Percentiles rank a stretch among this genome's conserved stretches.
Evolutionary conservation across 2,329 filamentous ascomycete genomes (phyloP).

Genomic region (Ophiostoma fasciatum): DNA sequence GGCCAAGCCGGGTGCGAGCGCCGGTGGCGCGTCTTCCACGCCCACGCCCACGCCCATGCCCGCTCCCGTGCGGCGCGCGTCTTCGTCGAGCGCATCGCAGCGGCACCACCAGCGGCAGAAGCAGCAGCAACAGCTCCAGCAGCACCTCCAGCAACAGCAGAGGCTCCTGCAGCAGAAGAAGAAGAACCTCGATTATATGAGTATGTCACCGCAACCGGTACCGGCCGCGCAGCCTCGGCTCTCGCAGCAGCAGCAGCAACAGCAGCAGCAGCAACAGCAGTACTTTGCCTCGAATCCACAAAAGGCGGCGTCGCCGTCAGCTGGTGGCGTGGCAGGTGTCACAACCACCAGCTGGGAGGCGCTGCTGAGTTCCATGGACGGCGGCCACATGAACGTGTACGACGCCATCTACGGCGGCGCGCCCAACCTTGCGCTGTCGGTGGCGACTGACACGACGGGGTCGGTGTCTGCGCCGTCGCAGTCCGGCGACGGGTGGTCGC

Average conservation of each 20-base stretch:
- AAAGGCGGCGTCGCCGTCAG: conserved; percentile 19
- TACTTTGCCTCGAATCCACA: conserved; percentile 21
- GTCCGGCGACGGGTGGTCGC: conserved; percentile 33
- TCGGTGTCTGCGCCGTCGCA: conserved; percentile 23
- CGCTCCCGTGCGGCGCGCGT: conserved; percentile 21
- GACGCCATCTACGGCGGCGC: conserved; percentile 63
- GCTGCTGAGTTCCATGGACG: conserved; percentile 64
- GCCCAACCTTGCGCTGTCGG: conserved; percentile 25
- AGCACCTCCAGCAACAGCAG: conserved; percentile 13
- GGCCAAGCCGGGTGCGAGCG: conserved; percentile 17
- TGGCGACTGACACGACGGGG: conserved; percentile 23
- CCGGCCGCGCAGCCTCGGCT: conserved; percentile 11
- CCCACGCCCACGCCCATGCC: conserved; percentile 12
- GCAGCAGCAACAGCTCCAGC: conserved; percentile 17
- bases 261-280: conserved; percentile 18
- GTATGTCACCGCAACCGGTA: conserved; percentile 27
- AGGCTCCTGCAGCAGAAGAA: conserved; percentile 18
- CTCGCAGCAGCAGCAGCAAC: conserved; percentile 23
- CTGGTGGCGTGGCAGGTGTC: too few species aligned
- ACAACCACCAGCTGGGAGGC: conserved; percentile 68
- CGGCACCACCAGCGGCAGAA: conserved; percentile 29
- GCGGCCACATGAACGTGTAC: conserved; percentile 69
- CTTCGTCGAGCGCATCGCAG: conserved; percentile 28
- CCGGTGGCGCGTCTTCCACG: conserved; percentile 18
- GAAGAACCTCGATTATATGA: conserved; percentile 46